Evolutionary conservation across 1,139 yeast genomes (phyloP), one percentile per base, ranked within the genome.

Genomic region (Sugiyamaella castrensis): DNA sequence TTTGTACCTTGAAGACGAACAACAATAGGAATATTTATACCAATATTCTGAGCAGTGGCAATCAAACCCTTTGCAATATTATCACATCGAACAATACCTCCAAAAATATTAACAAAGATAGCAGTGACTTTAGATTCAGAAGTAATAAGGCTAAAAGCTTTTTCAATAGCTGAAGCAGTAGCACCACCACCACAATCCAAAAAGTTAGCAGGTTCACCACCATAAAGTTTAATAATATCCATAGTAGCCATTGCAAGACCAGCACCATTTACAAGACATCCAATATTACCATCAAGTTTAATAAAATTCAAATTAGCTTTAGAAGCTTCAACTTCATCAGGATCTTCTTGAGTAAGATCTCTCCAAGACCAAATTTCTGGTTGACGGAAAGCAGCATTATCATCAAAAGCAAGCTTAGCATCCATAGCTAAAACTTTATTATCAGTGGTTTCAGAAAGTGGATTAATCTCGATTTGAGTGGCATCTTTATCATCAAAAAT

Each of bases 161-260:
- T 87, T 76, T 91, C 95, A 69, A 92, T 92, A 67, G 98, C 91
- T 74, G 87, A 86, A 60, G 98, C 97, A 60, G 98, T 92, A 63
- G 99, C 98, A 71, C 97, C 95, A 77, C 99, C 99, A 78, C 99
- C 99, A 74, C 97, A 92, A 77, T 92, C 99, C 71, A 92, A 81
- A 81, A 92, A 92, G 80, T 92, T 92, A 60, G 98, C 99, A 64
- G 99, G 99, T 64, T 83, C 88, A 71, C 99, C 99, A 65, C 98
- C 98, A 76, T 89, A 87, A 65, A 94, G 81, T 77, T 94, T 91
- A 77, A 92, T 88, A 71, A 94, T 95, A 73, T 92, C 99, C 98
- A 92, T 91, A 60, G 99, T 92, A 65, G 99, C 98, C 99, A 92
- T 92, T 65, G 99, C 99, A 68, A 92, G 82, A 73, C 99, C 99